phyloP scores from a whole-genome alignment of 2,329 filamentous ascomycete genomes.

The Exserohilum rostratum region DNA sequence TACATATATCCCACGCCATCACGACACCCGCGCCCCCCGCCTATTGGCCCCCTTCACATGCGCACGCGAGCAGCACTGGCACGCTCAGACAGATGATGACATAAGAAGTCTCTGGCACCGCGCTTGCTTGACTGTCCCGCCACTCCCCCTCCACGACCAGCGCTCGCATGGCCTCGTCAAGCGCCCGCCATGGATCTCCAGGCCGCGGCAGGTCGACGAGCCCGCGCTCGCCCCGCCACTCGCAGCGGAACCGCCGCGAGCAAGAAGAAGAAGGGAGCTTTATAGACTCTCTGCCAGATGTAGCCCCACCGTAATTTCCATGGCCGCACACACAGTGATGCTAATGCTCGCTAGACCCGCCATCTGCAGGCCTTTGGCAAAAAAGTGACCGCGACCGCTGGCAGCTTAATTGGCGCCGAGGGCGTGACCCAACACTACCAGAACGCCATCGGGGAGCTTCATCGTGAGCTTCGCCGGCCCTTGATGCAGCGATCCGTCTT shows the following conservation, averaged over 20 bases:
- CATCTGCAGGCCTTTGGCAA: slow-evolving; percentile 91
- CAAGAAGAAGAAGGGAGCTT: slow-evolving; percentile 42
- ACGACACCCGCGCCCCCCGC: slow-evolving; percentile 10
- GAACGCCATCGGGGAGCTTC: slow-evolving; percentile 84
- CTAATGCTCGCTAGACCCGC: slow-evolving; percentile 66
- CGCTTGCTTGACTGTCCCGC: slow-evolving; percentile 2
- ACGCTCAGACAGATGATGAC: slow-evolving; percentile 12
- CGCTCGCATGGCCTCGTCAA: slow-evolving; percentile 38
- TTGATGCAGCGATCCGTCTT: slow-evolving; percentile 88
- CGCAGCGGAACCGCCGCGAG: slow-evolving; percentile 31
- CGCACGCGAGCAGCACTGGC: slow-evolving; percentile 3
- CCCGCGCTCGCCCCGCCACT: slow-evolving; percentile 21
- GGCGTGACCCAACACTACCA: slow-evolving; percentile 73
- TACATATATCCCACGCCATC: slow-evolving; percentile 4
- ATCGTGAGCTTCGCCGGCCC: slow-evolving; percentile 85
- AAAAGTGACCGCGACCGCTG: slow-evolving; percentile 93
- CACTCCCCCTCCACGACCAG: slow-evolving; percentile 5
- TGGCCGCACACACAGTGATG: slow-evolving; percentile 9
- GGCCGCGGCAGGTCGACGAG: slow-evolving; percentile 33
- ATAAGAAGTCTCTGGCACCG: slow-evolving; percentile 3
- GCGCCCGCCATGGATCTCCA: slow-evolving; percentile 38
- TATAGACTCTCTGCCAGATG: slow-evolving; percentile 42
- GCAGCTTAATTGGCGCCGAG: slow-evolving; percentile 75
- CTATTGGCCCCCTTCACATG: background rate
- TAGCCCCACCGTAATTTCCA: slow-evolving; percentile 17